Evolutionary conservation across 495 filamentous ascomycete species (phyloP), one percentile per base, ranked within the genome.

Genomic region (Pyrenula aspistea): DNA sequence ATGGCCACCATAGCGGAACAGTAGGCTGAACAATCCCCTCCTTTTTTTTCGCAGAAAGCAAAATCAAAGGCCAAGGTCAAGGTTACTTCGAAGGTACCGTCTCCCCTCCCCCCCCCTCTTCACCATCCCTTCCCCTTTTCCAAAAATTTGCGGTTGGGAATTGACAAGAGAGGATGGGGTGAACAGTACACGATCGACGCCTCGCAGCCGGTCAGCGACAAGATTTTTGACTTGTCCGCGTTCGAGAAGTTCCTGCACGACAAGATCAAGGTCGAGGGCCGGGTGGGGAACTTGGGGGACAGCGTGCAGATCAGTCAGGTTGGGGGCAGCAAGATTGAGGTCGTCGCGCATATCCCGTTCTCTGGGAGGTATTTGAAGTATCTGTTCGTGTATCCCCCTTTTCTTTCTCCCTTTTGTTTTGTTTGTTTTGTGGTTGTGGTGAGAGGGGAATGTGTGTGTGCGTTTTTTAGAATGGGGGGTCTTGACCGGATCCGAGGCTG

Each of bases 171-270:
- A 20, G 10, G 50, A 8, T 52, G 8, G 20, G 8, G 19, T 20
- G 50, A 20, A 8, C 58, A 96, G 93, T 98, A 88, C 85, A 83
- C 92, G 78, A 97, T 98, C 88, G 95, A 97, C 77, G 91, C 91
- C 69, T 89, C 87, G 61, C 93, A 96, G 75, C 94, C 93, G 65
- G 91, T 89, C 59, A 85, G 82, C 77, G 94, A 98, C 84, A 97
- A 97, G 85, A 98, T 98, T 82, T 98, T 98, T 87, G 91, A 98
- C 72, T 84, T 95, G 72, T 83, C 86, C 62, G 91, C 92, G 65
- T 98, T 97, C 78, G 91, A 96, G 82, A 97, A 97, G 84, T 80
- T 98, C 87, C 87, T 98, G 55, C 91, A 96, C 79, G 94, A 98
- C 78, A 89, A 88, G 77, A 95, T 98, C 85, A 98, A 98, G 86